Evolutionary conservation across 345 rosid genomes (phyloP), one percentile per base, ranked within the genome.

Genomic region (Citrus hindsii): DNA sequence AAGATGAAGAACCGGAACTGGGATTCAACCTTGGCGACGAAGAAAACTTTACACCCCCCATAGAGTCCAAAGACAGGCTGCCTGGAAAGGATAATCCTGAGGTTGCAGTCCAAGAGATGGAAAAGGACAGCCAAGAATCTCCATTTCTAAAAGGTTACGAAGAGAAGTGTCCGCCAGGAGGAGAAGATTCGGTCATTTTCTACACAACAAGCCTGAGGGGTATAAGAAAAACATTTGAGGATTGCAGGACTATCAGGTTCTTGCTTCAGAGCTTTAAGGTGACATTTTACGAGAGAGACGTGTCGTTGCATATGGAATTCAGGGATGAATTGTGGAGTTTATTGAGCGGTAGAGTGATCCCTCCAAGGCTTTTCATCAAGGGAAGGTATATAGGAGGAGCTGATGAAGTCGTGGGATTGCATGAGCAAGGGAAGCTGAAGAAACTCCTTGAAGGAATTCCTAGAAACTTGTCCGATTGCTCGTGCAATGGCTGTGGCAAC

Each of bases 361-460:
- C 97, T 28, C 98, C 99, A 10, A 89, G 85, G 86, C 87, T 96
- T 65, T 96, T 96, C 83, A 79, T 96, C 10, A 89, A 75, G 70
- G 98, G 97, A 62, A 91, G 87, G 79, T 90, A 85, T 84, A 83
- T 96, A 30, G 99, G 99, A 35, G 97, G 97, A 82, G 97, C 97
- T 7, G 95, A 92, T 33, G 91, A 92, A 83, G 97, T 91, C 32
- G 83, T 89, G 25, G 67, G 80, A 12, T 77, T 96, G 81, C 95
- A 94, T 59, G 95, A 96, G 74, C 91, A 88, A 79, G 97, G 99
- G 30, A 90, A 86, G 87, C 91, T 94, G 27, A 91, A 81, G 89
- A 92, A 88, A 80, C 91, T 92, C 58, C 73, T 96, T n/a, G 79
- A 85, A 79, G 94, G 90, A 35, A 78, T 87, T 4, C 85, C 95